Conservation (phyloP, 495 filamentous ascomycete species). For the Hypoxylon crocopeplum region DNA sequence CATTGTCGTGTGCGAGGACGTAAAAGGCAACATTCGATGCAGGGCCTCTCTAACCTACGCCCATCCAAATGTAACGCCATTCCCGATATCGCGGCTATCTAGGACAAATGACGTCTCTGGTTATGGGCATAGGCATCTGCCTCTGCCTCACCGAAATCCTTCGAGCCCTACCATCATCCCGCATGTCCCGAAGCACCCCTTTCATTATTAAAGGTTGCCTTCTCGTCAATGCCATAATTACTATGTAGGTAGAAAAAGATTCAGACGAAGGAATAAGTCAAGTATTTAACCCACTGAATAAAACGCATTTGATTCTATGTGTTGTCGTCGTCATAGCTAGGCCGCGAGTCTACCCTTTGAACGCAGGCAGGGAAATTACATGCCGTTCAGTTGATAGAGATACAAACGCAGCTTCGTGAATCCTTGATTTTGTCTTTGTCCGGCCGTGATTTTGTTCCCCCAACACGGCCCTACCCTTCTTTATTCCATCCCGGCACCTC, state of each 20-base stretch:
- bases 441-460: slow-evolving; percentile 20
- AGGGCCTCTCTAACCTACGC: neutral
- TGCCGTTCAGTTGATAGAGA: slow-evolving; percentile 27
- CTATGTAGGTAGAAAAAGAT: too few species aligned
- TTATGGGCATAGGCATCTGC: too few species aligned
- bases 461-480: slow-evolving; percentile 8
- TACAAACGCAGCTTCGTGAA: slow-evolving; percentile 23
- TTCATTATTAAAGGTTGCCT: too few species aligned
- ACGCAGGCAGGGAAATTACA: slow-evolving; percentile 19
- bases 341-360: slow-evolving; percentile 21
- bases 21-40: neutral
- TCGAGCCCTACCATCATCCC: too few species aligned
- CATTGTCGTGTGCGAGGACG: neutral
- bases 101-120: too few species aligned
- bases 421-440: slow-evolving; percentile 23
- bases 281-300: slow-evolving; percentile 2
- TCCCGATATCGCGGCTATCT: neutral
- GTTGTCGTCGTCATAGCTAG: slow-evolving; percentile 35
- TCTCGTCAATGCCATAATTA: too few species aligned
- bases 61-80: neutral
- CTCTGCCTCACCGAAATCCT: too few species aligned
- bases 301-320: slow-evolving; percentile 33
- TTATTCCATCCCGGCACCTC: slow-evolving; percentile 12
- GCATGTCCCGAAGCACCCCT: too few species aligned
- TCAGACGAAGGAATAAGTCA: neutral